phyloP scores from a whole-genome alignment of 345 rosid genomes.

The Punica granatum region DNA sequence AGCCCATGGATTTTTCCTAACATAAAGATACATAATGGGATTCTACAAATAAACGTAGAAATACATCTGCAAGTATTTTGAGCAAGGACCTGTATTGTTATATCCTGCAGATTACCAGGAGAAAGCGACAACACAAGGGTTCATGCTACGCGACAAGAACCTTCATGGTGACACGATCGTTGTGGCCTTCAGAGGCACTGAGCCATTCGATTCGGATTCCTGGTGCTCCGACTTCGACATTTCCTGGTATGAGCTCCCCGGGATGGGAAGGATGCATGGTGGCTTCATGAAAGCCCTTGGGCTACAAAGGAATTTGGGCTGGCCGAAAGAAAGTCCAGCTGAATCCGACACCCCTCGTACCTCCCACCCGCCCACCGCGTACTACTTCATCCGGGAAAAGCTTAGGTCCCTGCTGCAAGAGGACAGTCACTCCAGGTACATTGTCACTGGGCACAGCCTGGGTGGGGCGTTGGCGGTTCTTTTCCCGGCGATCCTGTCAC shows the following conservation, averaged over 20 bases:
- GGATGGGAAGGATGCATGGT: constrained; percentile 58
- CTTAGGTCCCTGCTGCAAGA: constrained; percentile 24
- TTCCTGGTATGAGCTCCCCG: constrained; percentile 61
- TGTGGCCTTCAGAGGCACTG: constrained; percentile 65
- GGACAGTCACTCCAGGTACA: constrained; percentile 26
- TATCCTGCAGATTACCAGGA: neutral
- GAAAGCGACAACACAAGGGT: constrained; percentile 48
- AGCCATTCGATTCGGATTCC: constrained; percentile 51
- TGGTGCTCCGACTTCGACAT: constrained; percentile 71
- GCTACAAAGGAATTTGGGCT: constrained; percentile 44
- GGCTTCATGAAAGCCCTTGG: constrained; percentile 86
- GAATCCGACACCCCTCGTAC: neutral
- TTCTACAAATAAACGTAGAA: neutral
- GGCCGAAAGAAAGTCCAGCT: constrained; percentile 34
- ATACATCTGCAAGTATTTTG: neutral
- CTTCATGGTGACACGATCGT: constrained; percentile 29
- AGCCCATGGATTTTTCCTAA: no score
- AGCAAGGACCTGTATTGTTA: neutral
- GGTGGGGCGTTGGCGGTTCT: constrained; percentile 78
- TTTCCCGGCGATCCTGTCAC: constrained; percentile 40
- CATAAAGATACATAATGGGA: no score
- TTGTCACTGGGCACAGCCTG: constrained; percentile 65
- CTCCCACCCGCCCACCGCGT: constrained; percentile 21
- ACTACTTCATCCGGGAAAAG: constrained; percentile 46
- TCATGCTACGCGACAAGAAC: constrained; percentile 31